Percentiles rank a stretch among this genome's conserved stretches.
Conservation (phyloP, 139 green algal species). For the Nannochloris sp. region DNA sequence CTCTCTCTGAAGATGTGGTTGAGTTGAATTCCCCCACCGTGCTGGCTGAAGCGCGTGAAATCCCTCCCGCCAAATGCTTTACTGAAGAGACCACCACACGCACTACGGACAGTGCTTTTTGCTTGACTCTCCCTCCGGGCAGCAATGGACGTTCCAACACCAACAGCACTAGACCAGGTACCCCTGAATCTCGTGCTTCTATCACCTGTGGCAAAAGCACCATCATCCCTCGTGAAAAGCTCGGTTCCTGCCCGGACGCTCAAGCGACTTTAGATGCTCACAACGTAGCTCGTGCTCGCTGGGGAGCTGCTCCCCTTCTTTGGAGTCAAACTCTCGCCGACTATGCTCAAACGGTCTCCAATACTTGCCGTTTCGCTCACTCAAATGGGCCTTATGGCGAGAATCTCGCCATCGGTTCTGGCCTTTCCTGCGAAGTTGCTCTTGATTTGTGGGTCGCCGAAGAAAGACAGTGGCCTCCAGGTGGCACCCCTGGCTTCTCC, state of each 20-base stretch:
- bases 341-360: not conserved
- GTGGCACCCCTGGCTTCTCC: not conserved
- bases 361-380: constrained; percentile 11
- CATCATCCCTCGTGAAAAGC: constrained; percentile 1
- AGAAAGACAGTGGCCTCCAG: not conserved
- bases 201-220: not conserved
- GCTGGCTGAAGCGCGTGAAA: no score
- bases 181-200: no score
- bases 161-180: no score
- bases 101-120: no score
- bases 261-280: constrained; percentile 9
- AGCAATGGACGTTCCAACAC: no score
- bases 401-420: constrained; percentile 4
- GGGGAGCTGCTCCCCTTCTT: constrained; percentile 8
- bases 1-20: no score
- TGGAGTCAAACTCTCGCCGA: constrained; percentile 15
- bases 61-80: no score
- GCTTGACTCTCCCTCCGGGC: no score
- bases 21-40: no score
- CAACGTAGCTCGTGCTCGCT: constrained; percentile 2
- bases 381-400: constrained; percentile 6
- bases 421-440: not conserved
- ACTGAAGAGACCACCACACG: no score
- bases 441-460: constrained; percentile 4
- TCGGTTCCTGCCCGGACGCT: constrained; percentile 16